Base-by-base conservation (phyloP, 2,329 filamentous ascomycete genomes). In the Hortaea werneckii region DNA sequence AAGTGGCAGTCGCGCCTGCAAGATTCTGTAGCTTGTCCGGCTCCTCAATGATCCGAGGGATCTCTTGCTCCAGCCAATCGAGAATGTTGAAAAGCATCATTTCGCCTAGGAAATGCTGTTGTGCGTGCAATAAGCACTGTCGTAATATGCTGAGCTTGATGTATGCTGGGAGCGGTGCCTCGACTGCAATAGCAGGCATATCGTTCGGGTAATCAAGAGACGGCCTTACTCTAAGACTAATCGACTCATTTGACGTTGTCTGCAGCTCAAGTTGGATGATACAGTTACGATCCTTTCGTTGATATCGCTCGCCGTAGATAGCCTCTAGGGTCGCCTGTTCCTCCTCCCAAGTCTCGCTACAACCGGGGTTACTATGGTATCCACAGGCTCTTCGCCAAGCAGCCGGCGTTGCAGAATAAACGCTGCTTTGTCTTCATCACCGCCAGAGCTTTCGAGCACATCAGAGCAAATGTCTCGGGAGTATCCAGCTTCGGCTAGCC, bases 11-110 rank as follows among this genome's bases (percentile, higher is more conserved):
- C 4, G 86, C 87, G 9, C 85, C 79, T 0, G 89, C 85, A 35
- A 96, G 87, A 45, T 94, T 88, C 35, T 84, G 77, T 35, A 98
- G 73, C 51, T 78, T 83, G 1, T 90, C 92, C 0, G 92, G 92
- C 47, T 83, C 79, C 50, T 89, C 82, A 44, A 95, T 82, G 46
- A 96, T 86, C n/a, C 68, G 68, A 47, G 87, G 83, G 51, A 94
- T 80, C 54, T 88, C 82, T 52, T 85, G 79, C 62, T 96, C 89
- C 4, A 96, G 69, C 89, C 90, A 96, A 66, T 95, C 89, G 43
- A 90, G 77, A 9, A 94, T 75, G 53, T 86, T 86, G 65, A 89
- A 96, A 9, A 95, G 78, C 83, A 94, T 95, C 35, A 87, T 85
- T 60, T 94, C 87, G 26, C 87, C 90, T 10, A 82, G 68, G 29